Evolutionary conservation across 768 basidiomycete genomes (phyloP).

Genomic region (Paxillus involutus): DNA sequence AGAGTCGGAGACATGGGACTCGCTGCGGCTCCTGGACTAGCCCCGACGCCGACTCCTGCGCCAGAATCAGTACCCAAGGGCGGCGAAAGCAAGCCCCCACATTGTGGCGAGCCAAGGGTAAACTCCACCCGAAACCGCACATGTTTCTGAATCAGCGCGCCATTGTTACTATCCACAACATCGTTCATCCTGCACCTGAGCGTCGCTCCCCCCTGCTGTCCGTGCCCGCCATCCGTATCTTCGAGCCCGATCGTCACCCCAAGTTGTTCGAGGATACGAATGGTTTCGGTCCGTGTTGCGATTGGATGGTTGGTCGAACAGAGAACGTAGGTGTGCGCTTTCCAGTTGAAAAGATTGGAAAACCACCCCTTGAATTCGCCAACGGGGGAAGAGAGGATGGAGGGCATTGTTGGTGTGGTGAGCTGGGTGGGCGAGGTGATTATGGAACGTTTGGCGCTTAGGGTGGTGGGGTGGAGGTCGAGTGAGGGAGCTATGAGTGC

Average conservation of each 20-base stretch:
- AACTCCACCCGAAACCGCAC: slow-evolving; percentile 88
- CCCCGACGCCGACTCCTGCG: background rate
- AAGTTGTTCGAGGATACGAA: slow-evolving; percentile 60
- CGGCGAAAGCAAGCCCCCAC: slow-evolving; percentile 19
- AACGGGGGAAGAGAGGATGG: slow-evolving; percentile 65
- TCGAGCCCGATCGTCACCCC: slow-evolving; percentile 67
- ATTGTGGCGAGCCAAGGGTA: slow-evolving; percentile 28
- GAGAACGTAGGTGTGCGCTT: slow-evolving; percentile 52
- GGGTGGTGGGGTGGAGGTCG: slow-evolving; percentile 43
- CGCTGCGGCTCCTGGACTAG: slow-evolving; percentile 19
- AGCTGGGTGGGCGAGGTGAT: slow-evolving; percentile 49
- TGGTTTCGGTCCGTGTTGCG: slow-evolving; percentile 64
- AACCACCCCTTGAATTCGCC: slow-evolving; percentile 93
- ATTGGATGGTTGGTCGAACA: slow-evolving; percentile 58
- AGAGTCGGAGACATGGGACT: slow-evolving; percentile 26
- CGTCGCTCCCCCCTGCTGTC: slow-evolving; percentile 35
- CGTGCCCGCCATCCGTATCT: slow-evolving; percentile 34
- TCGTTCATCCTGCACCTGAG: slow-evolving; percentile 58
- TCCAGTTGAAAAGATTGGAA: slow-evolving; percentile 94
- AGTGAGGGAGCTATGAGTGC: slow-evolving; percentile 50
- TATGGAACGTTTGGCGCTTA: slow-evolving; percentile 47
- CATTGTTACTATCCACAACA: slow-evolving; percentile 37
- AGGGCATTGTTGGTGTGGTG: slow-evolving; percentile 36
- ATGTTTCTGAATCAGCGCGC: slow-evolving; percentile 60
- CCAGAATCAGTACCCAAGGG: slow-evolving; percentile 18